Conservation (phyloP, 257 asterid species). For the Penstemon newberryi region DNA sequence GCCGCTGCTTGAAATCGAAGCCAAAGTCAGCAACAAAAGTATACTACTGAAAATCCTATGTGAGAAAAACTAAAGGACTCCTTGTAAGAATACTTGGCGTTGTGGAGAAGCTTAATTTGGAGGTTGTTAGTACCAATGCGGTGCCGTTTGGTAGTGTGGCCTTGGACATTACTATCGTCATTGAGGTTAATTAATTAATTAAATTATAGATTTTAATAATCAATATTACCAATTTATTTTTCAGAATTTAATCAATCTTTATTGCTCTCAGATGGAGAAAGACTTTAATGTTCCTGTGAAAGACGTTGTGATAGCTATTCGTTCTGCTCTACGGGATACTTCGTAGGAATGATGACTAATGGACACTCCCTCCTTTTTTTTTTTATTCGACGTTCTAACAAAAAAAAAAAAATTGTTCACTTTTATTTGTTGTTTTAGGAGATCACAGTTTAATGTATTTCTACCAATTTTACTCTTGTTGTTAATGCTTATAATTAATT, state of each 20-base stretch:
- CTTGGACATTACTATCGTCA: constrained; percentile 38
- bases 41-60: constrained; percentile 37
- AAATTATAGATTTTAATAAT: no score
- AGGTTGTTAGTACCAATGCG: constrained; percentile 33
- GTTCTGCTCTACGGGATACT: not conserved
- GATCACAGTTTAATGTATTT: no score
- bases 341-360: no score
- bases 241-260: no score
- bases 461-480: no score
- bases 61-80: constrained; percentile 37
- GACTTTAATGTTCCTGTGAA: not conserved
- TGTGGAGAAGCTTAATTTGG: constrained; percentile 43
- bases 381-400: no score
- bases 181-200: constrained; percentile 34
- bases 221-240: no score
- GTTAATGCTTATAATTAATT: no score
- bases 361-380: no score
- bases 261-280: constrained; percentile 5
- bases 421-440: no score
- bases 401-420: no score
- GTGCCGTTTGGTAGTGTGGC: constrained; percentile 30
- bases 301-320: constrained; percentile 6
- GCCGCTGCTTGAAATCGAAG: constrained; percentile 40
- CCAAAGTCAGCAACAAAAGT: constrained; percentile 28
- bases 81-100: constrained; percentile 26